These are phyloP conservation scores for Asterophora parasitica DNA, from an alignment of 768 basidiomycete species.

Conservation along the genomic window DNA sequence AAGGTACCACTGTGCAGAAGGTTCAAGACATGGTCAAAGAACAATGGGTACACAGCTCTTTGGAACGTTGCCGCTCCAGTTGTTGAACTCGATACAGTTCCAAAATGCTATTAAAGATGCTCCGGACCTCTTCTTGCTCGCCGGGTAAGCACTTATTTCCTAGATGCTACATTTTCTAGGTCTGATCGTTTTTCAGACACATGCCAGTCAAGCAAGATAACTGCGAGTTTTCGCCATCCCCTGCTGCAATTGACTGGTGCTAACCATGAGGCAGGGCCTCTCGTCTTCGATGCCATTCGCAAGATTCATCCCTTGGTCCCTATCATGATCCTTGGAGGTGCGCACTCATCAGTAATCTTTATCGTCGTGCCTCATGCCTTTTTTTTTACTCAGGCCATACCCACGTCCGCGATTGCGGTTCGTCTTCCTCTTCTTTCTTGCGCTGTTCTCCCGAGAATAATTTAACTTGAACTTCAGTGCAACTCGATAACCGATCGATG, in stretches of 20 bases:
- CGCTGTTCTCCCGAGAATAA: background rate
- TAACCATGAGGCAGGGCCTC: conserved; percentile 44
- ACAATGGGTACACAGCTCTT: conserved; percentile 48
- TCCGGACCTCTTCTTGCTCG: conserved; percentile 79
- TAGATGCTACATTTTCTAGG: background rate
- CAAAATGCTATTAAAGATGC: conserved; percentile 69
- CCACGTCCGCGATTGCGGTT: conserved; percentile 77
- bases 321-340: conserved; percentile 78
- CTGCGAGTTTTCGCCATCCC: conserved; percentile 32
- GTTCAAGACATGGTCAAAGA: conserved; percentile 78
- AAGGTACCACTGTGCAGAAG: conserved; percentile 70
- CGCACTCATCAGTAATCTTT: background rate
- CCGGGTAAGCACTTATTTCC: conserved; percentile 40
- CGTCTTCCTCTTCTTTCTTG: conserved; percentile 20
- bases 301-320: conserved; percentile 69
- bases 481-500: conserved; percentile 73
- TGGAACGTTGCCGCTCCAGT: background rate
- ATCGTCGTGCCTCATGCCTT: background rate
- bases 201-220: conserved; percentile 76
- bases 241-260: too few relatives aligned
- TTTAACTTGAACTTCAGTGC: conserved; percentile 34
- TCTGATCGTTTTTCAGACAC: conserved; percentile 44
- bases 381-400: conserved; percentile 46
- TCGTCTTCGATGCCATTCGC: conserved; percentile 71
- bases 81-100: conserved; percentile 44